Evolutionary conservation across 1,284 basidiomycete species (phyloP).

Genomic region (Apiotrichum laibachii): DNA sequence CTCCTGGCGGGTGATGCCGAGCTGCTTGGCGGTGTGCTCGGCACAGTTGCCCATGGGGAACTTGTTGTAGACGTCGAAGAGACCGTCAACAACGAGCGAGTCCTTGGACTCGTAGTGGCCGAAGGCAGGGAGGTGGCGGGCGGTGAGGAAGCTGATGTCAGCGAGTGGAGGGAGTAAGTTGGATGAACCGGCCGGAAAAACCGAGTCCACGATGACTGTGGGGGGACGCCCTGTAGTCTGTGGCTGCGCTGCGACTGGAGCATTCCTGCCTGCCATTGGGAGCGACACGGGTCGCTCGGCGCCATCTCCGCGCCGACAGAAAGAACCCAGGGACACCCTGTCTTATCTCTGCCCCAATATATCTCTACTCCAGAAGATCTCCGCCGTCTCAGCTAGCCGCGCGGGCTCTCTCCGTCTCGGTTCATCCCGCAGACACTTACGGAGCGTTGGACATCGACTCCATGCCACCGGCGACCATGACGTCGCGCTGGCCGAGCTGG

Average conservation of each 20-base stretch:
- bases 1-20: constrained; percentile 76
- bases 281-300: too few relatives aligned
- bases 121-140: constrained; percentile 80
- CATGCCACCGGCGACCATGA: constrained; percentile 92
- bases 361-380: too few relatives aligned
- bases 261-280: too few relatives aligned
- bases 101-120: constrained; percentile 86
- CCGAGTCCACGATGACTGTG: too few relatives aligned
- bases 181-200: too few relatives aligned
- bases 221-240: not conserved
- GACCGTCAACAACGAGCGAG: constrained; percentile 86
- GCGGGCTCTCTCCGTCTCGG: too few relatives aligned
- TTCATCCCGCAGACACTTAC: constrained; percentile 55
- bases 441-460: constrained; percentile 97
- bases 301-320: too few relatives aligned
- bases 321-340: too few relatives aligned
- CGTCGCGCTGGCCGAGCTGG: constrained; percentile 70
- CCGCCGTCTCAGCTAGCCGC: too few relatives aligned
- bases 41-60: constrained; percentile 96
- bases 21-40: constrained; percentile 80
- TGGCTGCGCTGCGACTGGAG: too few relatives aligned
- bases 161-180: constrained; percentile 6
- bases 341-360: too few relatives aligned
- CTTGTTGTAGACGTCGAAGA: constrained; percentile 94
- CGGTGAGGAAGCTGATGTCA: constrained; percentile 75